Evolutionary conservation across 2,329 filamentous ascomycete genomes (phyloP).

Genomic region (Alternaria rosae): DNA sequence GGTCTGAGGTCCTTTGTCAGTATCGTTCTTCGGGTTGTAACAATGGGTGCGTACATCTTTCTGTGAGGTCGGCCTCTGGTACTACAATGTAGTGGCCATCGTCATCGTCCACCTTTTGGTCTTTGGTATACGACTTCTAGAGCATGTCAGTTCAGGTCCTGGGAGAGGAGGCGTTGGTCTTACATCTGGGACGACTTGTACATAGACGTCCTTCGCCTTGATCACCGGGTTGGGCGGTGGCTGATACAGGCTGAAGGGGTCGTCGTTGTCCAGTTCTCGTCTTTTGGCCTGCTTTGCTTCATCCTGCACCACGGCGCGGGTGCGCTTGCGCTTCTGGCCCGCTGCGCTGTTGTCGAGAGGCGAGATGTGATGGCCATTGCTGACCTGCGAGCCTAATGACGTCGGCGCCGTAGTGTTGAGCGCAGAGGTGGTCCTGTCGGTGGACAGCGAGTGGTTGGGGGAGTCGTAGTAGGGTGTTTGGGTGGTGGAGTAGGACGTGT

Average conservation of each 20-base stretch:
- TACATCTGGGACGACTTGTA: constrained; percentile 67
- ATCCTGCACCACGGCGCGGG: constrained; percentile 80
- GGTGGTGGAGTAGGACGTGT: constrained; percentile 74
- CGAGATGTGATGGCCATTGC: constrained; percentile 68
- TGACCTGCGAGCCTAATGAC: constrained; percentile 74
- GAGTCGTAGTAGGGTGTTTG: constrained; percentile 74
- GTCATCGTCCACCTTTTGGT: constrained; percentile 88
- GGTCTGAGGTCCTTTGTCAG: constrained; percentile 64
- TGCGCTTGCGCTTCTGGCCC: constrained; percentile 92
- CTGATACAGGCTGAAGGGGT: constrained; percentile 79
- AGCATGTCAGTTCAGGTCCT: constrained; percentile 20
- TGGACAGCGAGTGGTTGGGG: constrained; percentile 77
- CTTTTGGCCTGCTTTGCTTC: constrained; percentile 72
- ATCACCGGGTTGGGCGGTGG: constrained; percentile 88
- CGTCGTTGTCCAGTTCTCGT: constrained; percentile 74
- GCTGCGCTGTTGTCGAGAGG: constrained; percentile 66
- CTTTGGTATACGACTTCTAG: constrained; percentile 57
- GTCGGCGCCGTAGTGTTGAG: constrained; percentile 89
- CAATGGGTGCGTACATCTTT: constrained; percentile 74
- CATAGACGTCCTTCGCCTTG: constrained; percentile 75
- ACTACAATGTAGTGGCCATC: constrained; percentile 97
- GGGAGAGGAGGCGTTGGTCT: constrained; percentile 31
- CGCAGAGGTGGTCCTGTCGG: constrained; percentile 80
- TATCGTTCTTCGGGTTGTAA: not conserved
- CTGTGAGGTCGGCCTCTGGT: constrained; percentile 83